Evolutionary conservation across 1,284 basidiomycete genomes (phyloP), one percentile per base, ranked within the genome.

Genomic region (Mycena citricolor): DNA sequence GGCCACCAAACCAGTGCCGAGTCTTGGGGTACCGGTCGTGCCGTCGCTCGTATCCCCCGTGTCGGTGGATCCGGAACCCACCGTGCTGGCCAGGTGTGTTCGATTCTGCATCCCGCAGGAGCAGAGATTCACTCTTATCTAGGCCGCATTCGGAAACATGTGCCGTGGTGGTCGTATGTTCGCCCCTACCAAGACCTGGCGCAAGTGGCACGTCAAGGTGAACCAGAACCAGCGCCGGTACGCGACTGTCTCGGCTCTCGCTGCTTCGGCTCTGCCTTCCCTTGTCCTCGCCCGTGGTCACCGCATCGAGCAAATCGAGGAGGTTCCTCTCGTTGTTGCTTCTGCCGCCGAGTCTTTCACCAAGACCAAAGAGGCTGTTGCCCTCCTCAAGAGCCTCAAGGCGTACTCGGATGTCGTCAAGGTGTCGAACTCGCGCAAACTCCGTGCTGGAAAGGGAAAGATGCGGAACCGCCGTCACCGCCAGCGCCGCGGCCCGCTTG

Each of bases 131-230:
- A n/a, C n/a, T n/a, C n/a, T 38, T 25, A 33, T 4, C 8, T 39
- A 93, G 88, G 97, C 92, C 67, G 94, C 95, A 31, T 98, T 99
- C 76, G 97, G 95, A 68, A 97, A 97, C 86, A 97, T 97, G 94
- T 97, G 93, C 79, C 90, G 94, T 72, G 94, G 95, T 66, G 97
- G 95, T 81, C 94, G 95, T 68, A 99, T 99, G 95, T 99, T 99
- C 74, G 94, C 95, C 33, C 95, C 97, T 32, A 99, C 95, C 75
- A 98, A 97, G 82, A 92, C 86, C 65, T 99, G 95, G 95, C 88
- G 97, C 74, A 95, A 88, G 70, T 99, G 97, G 97, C 95, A 98
- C 77, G 90, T 99, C 79, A 99, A 98, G 82, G 91, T 94, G 56
- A 97, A 97, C 86, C 91, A 94, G 79, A 97, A 95, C 81, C 95